Evolutionary conservation across 805 yeast species (phyloP), one percentile per base, ranked within the genome.

Genomic region (Candida ipomoeae): DNA sequence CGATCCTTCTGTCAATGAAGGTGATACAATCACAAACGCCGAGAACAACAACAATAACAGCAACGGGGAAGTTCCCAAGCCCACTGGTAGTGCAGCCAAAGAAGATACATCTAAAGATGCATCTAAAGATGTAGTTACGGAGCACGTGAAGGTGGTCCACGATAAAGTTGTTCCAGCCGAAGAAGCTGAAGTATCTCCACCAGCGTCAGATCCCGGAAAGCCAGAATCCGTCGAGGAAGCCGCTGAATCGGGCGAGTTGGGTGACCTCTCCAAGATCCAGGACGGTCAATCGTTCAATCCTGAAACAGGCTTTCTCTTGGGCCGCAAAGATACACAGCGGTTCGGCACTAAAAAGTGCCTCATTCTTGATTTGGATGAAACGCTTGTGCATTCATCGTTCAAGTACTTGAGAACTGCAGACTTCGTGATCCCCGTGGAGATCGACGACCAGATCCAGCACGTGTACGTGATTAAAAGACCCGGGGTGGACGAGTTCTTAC

Each of bases 381-480:
- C 99, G 2, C 78, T 94, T 52, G 99, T 94, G 32, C 99, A 94
- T 67, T 88, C 96, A 1, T 85, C 96, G 6, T 94, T 94, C 75
- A 91, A 92, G 67, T 89, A 85, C 66, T 78, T 94, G 50, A 82
- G 95, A 52, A 86, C 90, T 41, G 96, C 97, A 1, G 99, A 94
- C 70, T 94, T 94, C 70, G 95, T 95, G 43, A 89, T 94, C 45
- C 98, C 99, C 14, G 99, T 94, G 48, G 98, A 92, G 66, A 92
- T 94, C 55, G 98, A 94, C 61, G 85, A 85, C 60, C 92, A 88
- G 65, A 78, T 84, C 32, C 98, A 94, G 67, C 92, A 89, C 62
- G 99, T 94, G 40, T 94, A 90, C 65, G 99, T 94, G 21, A 90
- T 91, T 50, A 94, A 94, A 65, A 80, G 99, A 61, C 99, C 99